These are phyloP conservation scores for Conringia planisiliqua DNA, from an alignment of 345 rosid species.

Conservation along the genomic window DNA sequence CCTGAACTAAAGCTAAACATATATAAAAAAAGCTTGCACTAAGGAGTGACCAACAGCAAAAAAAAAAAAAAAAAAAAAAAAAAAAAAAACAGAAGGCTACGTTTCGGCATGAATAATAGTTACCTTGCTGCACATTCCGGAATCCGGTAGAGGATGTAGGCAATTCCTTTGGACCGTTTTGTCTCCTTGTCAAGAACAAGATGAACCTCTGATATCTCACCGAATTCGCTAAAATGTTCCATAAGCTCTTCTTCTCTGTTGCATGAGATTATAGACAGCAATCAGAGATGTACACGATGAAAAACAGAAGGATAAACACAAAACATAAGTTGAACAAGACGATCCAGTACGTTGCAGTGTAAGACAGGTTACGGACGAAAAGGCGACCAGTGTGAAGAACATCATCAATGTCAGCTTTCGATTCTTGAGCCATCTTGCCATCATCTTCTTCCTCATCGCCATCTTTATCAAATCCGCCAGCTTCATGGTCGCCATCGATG, in stretches of 20 bases:
- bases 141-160: constrained; percentile 59
- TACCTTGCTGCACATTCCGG: constrained; percentile 81
- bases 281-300: not conserved
- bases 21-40: not conserved
- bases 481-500: constrained; percentile 20
- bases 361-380: constrained; percentile 85
- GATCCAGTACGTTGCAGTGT: constrained; percentile 54
- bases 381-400: constrained; percentile 58
- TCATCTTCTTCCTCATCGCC: constrained; percentile 25
- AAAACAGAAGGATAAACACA: not conserved
- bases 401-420: constrained; percentile 44
- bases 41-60: not conserved
- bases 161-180: constrained; percentile 85
- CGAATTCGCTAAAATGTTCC: constrained; percentile 64
- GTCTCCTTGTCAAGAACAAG: constrained; percentile 87
- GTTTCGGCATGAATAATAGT: constrained; percentile 3
- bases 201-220: constrained; percentile 69
- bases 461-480: not conserved
- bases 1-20: not conserved
- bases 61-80: not conserved
- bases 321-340: not conserved
- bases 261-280: constrained; percentile 11
- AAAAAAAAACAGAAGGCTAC: not conserved
- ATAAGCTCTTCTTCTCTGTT: constrained; percentile 85
- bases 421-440: constrained; percentile 35